Conservation (phyloP, 78 protist species). For the Dictyostelium brefeldianum region DNA sequence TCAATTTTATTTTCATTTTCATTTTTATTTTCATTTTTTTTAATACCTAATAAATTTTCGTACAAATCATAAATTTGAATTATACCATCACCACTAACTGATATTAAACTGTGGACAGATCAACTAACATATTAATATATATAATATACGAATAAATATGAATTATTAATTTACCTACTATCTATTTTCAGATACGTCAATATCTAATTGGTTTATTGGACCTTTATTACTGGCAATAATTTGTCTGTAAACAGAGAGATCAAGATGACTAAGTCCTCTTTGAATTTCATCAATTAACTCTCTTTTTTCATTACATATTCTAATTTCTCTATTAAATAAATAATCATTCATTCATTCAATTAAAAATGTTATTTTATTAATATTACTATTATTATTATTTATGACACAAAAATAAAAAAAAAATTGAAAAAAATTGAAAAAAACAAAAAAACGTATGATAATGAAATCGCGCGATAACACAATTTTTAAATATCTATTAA, state of each 20-base stretch:
- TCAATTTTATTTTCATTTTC: neutral
- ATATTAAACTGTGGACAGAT: slow-evolving; percentile 31
- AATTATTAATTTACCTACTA: slow-evolving; percentile 30
- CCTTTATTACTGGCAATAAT: slow-evolving; percentile 32
- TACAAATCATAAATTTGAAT: slow-evolving; percentile 54
- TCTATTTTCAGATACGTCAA: slow-evolving; percentile 54
- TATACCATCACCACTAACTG: slow-evolving; percentile 56
- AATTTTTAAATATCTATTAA: no score
- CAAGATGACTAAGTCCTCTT: neutral
- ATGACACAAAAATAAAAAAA: neutral
- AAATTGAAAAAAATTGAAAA: neutral
- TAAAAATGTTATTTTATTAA: neutral
- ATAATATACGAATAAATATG: neutral
- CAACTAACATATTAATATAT: neutral
- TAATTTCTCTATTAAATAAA: slow-evolving; percentile 36
- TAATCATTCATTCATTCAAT: neutral
- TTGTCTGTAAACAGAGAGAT: slow-evolving; percentile 30
- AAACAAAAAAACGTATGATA: no score
- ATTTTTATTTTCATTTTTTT: neutral
- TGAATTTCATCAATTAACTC: neutral
- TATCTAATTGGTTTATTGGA: slow-evolving; percentile 42
- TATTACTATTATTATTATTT: neutral
- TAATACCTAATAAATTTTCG: slow-evolving; percentile 15
- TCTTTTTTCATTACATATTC: neutral
- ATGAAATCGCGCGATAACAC: no score